Evolutionary conservation across 1,284 basidiomycete species (phyloP), one percentile per base, ranked within the genome.

Genomic region (Melampsora americana): DNA sequence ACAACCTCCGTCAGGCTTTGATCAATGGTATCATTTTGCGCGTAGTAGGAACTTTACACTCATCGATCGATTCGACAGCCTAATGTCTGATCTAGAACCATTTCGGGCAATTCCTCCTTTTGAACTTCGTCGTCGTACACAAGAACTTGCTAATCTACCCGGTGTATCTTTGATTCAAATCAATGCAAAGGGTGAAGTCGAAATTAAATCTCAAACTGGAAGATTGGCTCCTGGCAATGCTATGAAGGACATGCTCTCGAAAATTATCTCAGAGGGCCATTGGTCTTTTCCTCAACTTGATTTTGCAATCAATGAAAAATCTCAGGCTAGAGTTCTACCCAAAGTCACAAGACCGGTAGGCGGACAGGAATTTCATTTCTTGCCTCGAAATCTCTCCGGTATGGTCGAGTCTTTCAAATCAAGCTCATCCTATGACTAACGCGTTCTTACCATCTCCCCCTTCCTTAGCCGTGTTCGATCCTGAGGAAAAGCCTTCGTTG

Each of bases 51-150:
- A 88, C 26, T 89, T 92, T 71, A 87, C 89, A 80, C 88, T 97
- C 84, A 86, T 93, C 26, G 94, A 97, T 84, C 94, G 96, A 82
- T 97, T 93, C 81, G 92, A 96, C 80, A 87, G 88, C 39, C 86
- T 96, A n/a, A 83, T 87, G 75, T 85, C 86, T 66, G 94, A 96
- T 82, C 84, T 97, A 75, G 87, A 86, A 35, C 92, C 92, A 0
- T 97, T 93, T 82, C 91, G 90, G 87, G 82, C 85, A 11, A 82
- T 96, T 48, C 85, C 87, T 12, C 90, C 91, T 0, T 86, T 85
- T 76, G 92, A 95, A 81, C 81, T 96, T 64, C 85, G 90, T 76
- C 83, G 87, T 77, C 85, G 93, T 62, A 88, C 90, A 14, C 81
- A 85, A n/a, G 88, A 93, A 84, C 78, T 82, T 42, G 78, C 79